A percentile compares a stretch with the other conserved stretches of the same genome.
phyloP scores from a whole-genome alignment of 129 eudicot genomes.

The Calendula officinalis region DNA sequence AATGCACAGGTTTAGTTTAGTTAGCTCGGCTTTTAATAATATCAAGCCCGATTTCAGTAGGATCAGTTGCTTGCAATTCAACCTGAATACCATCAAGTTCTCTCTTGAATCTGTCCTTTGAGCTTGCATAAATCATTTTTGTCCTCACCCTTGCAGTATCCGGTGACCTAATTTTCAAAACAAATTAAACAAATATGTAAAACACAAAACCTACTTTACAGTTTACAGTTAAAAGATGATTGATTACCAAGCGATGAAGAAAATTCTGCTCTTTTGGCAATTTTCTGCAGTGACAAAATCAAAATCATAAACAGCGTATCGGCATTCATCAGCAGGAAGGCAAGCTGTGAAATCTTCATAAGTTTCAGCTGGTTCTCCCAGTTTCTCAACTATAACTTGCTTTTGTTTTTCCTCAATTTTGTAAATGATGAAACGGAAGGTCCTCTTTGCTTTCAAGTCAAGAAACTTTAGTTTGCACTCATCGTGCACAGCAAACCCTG shows the following conservation, averaged over 20 bases:
- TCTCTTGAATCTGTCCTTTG: constrained; percentile 76
- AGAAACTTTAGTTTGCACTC: constrained; percentile 68
- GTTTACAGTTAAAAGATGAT: no score
- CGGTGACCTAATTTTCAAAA: constrained; percentile 44
- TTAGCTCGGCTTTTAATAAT: constrained; percentile 30
- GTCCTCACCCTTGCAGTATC: constrained; percentile 61
- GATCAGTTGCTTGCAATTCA: constrained; percentile 60
- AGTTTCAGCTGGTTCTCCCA: constrained; percentile 58
- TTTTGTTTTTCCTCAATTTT: constrained; percentile 67
- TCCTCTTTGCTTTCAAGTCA: constrained; percentile 63
- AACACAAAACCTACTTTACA: not conserved
- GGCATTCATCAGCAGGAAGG: constrained; percentile 66
- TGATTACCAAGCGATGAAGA: constrained; percentile 70
- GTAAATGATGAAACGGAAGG: constrained; percentile 48
- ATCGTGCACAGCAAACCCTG: constrained; percentile 76
- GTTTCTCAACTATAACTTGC: constrained; percentile 56
- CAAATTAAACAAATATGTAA: not conserved
- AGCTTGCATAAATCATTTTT: constrained; percentile 74
- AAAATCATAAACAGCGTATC: constrained; percentile 65
- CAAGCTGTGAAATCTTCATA: constrained; percentile 60
- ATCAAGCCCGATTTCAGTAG: constrained; percentile 31
- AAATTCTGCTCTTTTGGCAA: constrained; percentile 65
- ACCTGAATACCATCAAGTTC: constrained; percentile 67
- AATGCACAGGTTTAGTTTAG: constrained; percentile 22
- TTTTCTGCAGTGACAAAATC: constrained; percentile 67